A percentile compares a stretch with the other conserved stretches of the same genome.
Evolutionary conservation across 345 rosid genomes (phyloP).

Genomic region (Aethionema arabicum): DNA sequence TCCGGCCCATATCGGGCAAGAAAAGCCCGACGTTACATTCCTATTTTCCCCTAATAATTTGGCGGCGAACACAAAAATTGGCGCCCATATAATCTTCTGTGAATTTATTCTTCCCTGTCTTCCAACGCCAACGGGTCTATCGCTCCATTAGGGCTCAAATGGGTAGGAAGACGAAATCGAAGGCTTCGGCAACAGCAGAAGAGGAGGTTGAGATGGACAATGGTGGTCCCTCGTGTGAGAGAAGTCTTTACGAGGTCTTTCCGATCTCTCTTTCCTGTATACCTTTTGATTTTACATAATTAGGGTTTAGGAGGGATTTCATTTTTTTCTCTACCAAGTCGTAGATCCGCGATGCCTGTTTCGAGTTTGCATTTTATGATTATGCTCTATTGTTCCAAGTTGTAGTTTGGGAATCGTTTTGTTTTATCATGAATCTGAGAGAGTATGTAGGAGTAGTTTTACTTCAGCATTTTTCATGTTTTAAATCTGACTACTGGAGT

Average conservation of each 20-base stretch:
- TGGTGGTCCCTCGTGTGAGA: constrained; percentile 35
- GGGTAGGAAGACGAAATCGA: constrained; percentile 59
- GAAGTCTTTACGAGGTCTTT: constrained; percentile 64
- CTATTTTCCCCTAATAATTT: too few species aligned
- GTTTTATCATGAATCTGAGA: background rate
- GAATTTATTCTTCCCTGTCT: background rate
- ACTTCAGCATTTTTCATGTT: background rate
- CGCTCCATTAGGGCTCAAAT: constrained; percentile 36
- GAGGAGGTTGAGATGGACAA: constrained; percentile 41
- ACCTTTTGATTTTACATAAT: background rate
- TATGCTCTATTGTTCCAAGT: background rate
- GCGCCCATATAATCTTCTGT: constrained; percentile 14
- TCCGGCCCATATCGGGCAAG: too few species aligned
- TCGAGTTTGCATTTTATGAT: background rate
- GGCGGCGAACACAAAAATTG: constrained; percentile 16
- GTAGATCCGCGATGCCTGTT: background rate
- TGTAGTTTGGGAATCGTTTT: background rate
- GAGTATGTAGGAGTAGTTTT: background rate
- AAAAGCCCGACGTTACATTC: too few species aligned
- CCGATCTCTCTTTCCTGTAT: background rate
- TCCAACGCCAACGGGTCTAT: background rate
- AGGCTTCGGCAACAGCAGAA: constrained; percentile 46
- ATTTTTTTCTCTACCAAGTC: background rate
- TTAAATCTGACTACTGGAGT: background rate
- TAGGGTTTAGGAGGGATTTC: background rate